A percentile compares a stretch with the other conserved stretches of the same genome.
Conservation (phyloP, 2,329 filamentous ascomycete species). For the Pseudogymnoascus sp. region DNA sequence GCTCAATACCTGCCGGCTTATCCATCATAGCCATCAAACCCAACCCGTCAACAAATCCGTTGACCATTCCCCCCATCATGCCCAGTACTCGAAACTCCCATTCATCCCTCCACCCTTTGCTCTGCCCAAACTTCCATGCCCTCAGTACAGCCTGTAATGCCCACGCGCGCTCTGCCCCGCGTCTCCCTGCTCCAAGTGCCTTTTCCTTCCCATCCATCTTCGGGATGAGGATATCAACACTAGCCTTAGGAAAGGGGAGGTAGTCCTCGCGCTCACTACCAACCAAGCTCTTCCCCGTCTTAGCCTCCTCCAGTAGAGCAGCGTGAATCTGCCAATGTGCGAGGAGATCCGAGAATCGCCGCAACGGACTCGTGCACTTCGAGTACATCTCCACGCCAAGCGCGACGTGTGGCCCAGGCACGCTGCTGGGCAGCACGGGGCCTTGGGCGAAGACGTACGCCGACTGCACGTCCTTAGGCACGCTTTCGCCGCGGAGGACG, state of each 20-base stretch:
- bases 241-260: constrained; percentile 25
- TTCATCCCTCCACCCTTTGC: neutral
- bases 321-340: constrained; percentile 61
- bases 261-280: constrained; percentile 26
- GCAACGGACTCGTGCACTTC: constrained; percentile 59
- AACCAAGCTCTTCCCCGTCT: constrained; percentile 30
- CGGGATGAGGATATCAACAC: constrained; percentile 24
- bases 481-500: neutral
- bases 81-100: constrained; percentile 4
- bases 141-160: constrained; percentile 53
- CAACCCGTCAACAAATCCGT: neutral
- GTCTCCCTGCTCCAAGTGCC: constrained; percentile 15
- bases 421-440: constrained; percentile 43
- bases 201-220: constrained; percentile 24
- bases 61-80: constrained; percentile 1
- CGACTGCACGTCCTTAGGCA: constrained; percentile 1
- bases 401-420: constrained; percentile 47
- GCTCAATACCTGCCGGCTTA: neutral
- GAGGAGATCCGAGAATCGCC: constrained; percentile 55
- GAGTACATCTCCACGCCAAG: constrained; percentile 54
- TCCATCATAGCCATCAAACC: constrained; percentile 6
- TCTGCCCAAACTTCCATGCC: constrained; percentile 43
- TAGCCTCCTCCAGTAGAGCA: constrained; percentile 41
- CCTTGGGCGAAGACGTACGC: constrained; percentile 37
- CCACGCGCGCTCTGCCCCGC: constrained; percentile 40